These are phyloP conservation scores for Boletus albobrunnescens DNA, from an alignment of 1,284 basidiomycete genomes.

Conservation along the genomic window DNA sequence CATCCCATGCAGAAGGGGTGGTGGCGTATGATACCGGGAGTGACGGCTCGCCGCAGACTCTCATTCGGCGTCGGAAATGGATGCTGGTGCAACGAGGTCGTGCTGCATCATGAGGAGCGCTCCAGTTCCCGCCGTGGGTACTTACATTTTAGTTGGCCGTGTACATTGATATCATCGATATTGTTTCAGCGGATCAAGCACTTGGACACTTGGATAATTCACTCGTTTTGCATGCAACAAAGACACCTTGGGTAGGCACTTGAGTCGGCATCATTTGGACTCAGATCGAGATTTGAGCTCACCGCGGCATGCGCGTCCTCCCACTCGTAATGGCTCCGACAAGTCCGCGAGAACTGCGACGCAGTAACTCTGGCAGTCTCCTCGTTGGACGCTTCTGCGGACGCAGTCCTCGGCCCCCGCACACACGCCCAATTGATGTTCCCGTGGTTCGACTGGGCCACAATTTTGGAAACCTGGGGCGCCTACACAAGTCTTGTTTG, in stretches of 20 bases:
- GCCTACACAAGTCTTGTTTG: too few species aligned
- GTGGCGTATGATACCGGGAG: conserved; percentile 5
- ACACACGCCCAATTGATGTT: not conserved
- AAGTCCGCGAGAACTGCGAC: conserved; percentile 8
- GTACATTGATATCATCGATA: conserved; percentile 19
- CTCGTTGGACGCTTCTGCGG: conserved; percentile 1
- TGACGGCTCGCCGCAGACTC: not conserved
- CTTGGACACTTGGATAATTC: conserved; percentile 10
- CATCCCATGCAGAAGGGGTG: not conserved
- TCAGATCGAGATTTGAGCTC: not conserved
- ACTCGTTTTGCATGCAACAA: conserved; percentile 13
- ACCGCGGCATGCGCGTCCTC: not conserved
- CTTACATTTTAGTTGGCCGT: conserved; percentile 8
- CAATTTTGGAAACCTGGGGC: not conserved
- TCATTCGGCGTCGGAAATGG: conserved; percentile 4
- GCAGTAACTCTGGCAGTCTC: not conserved
- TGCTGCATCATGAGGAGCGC: conserved; percentile 9
- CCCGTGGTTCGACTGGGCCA: not conserved
- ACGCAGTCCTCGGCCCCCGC: not conserved
- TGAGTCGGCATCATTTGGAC: not conserved
- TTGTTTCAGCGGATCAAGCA: conserved; percentile 19
- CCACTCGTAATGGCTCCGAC: conserved; percentile 9
- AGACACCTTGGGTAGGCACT: not conserved
- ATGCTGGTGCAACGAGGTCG: conserved; percentile 5
- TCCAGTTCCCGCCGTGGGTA: conserved; percentile 1